These are phyloP conservation scores for Aspergillus sp. DNA, from an alignment of 2,329 filamentous ascomycete species.

Conservation along the genomic window DNA sequence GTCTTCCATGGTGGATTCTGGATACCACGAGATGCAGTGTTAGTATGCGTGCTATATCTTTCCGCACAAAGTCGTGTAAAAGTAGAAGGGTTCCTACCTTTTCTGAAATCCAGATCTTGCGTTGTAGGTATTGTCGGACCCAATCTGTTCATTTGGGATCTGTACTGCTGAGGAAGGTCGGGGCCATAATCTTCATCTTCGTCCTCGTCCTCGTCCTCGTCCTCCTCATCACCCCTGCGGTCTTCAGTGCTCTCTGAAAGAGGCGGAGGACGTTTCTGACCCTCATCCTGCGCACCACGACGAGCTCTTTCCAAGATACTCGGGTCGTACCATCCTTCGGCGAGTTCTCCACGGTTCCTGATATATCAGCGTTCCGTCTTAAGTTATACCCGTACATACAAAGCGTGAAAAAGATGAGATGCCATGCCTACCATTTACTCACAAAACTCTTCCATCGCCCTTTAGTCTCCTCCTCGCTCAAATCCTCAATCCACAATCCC, in stretches of 20 bases:
- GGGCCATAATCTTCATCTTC: slow-evolving; percentile 56
- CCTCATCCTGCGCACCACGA: slow-evolving; percentile 15
- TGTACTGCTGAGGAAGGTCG: slow-evolving; percentile 34
- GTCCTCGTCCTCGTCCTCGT: slow-evolving; percentile 28
- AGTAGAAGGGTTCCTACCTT: neutral
- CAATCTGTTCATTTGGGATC: neutral
- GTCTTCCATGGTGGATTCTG: slow-evolving; percentile 27
- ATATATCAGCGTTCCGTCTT: slow-evolving; percentile 37
- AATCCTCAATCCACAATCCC: slow-evolving; percentile 55
- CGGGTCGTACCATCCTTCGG: slow-evolving; percentile 89
- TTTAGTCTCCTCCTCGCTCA: slow-evolving; percentile 66
- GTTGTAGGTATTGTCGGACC: slow-evolving; percentile 60
- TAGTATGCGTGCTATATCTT: neutral
- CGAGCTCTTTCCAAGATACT: slow-evolving; percentile 53
- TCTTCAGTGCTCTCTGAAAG: neutral
- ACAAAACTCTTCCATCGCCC: slow-evolving; percentile 93
- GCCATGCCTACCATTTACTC: slow-evolving; percentile 61
- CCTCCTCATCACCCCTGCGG: neutral
- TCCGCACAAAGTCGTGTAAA: neutral
- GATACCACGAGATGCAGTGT: neutral
- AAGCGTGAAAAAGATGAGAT: slow-evolving; percentile 2
- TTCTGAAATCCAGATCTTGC: slow-evolving; percentile 59
- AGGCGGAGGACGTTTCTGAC: neutral
- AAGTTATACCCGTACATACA: neutral
- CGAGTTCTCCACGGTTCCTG: slow-evolving; percentile 76